Base-by-base conservation (phyloP, 2,329 filamentous ascomycete species). In the Fusarium solani-melongenae region DNA sequence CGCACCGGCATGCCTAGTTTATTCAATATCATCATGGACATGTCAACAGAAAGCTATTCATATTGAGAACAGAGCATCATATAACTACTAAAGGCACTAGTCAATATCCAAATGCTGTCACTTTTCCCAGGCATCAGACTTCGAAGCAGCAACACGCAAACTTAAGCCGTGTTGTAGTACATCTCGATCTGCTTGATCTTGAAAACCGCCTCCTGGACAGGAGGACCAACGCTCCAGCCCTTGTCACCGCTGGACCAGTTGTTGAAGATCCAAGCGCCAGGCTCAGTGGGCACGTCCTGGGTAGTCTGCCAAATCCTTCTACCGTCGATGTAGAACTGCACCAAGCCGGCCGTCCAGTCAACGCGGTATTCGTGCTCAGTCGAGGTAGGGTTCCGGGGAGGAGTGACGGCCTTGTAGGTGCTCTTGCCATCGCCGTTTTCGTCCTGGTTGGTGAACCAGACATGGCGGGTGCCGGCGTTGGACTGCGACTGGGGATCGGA, bases 401-500 rank as follows among this genome's bases (percentile, higher is more conserved):
- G 78, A 2, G 61, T 39, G 0, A 78, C 44, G 1, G 64, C 27
- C 9, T 69, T 74, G 49, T 66, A 60, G 0, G 73, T 74, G 12
- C 65, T 66, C 17, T 73, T 10, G 1, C 74, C 77, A 6, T 77
- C 70, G 4, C 65, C 72, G 31, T 77, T 66, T 5, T 63, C 66
- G 44, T 80, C 79, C 36, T 81, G 79, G 72, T 81, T 81, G 4
- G 79, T 81, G 31, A 80, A 56, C 79, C 78, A 81, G 24, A 81
- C 53, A 17, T 69, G 64, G n/a, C 76, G 73, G 14, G 69, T 66
- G 5, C 79, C 79, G 4, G 20, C 36, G 39, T 81, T 80, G 38
- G 79, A 79, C 8, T 70, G 29, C 2, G 78, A 80, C 1, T 67
- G 67, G 12, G 74, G 36, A 14, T 81, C 79, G 0, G 79, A 81